Base-by-base conservation (phyloP, 805 yeast species). In the Nakazawaea ernobii region DNA sequence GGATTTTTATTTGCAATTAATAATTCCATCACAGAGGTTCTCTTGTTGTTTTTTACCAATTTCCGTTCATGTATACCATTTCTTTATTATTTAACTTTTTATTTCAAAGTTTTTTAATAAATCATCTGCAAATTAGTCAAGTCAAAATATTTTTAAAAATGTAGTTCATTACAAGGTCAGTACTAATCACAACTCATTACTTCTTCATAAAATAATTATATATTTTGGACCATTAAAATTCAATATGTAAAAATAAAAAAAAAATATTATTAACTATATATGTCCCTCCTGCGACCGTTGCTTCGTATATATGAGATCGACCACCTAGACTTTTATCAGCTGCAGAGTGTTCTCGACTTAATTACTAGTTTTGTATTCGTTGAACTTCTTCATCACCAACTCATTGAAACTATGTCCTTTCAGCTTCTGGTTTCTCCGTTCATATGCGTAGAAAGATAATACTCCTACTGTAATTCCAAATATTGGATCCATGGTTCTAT, bases 391-490 rank as follows among this genome's bases (percentile, higher is more conserved):
- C 24, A 48, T 39, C 3, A 80, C 50, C 45, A 84, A 65, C 51
- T 80, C 85, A 52, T 75, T 72, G 56, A 85, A 62, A 2, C 74
- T 63, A 51, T 82, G 88, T 10, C 87, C 89, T 43, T 71, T 73
- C 32, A 72, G 71, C 53, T 86, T 70, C 2, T 76, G 78, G 1
- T 71, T 71, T 54, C 86, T 70, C 50, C 59, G 64, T 59, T 86
- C 95, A 53, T 82, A 80, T 8, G 80, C 65, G 53, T 76, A 82
- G 60, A 80, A 86, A 4, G 89, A 79, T 7, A 75, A 63, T 0
- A 75, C 71, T 1, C 95, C 95, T 1, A 84, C 72, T 0, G 70
- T 59, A 2, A 84, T 56, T 2, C 85, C 91, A 52, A 83, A 74
- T 2, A 82, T 27, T 5, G 92, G 89, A 59, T 86, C 95, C 8